These are phyloP conservation scores for Haematococcus sp. DNA, from an alignment of 139 green algal genomes.

Conservation along the genomic window DNA sequence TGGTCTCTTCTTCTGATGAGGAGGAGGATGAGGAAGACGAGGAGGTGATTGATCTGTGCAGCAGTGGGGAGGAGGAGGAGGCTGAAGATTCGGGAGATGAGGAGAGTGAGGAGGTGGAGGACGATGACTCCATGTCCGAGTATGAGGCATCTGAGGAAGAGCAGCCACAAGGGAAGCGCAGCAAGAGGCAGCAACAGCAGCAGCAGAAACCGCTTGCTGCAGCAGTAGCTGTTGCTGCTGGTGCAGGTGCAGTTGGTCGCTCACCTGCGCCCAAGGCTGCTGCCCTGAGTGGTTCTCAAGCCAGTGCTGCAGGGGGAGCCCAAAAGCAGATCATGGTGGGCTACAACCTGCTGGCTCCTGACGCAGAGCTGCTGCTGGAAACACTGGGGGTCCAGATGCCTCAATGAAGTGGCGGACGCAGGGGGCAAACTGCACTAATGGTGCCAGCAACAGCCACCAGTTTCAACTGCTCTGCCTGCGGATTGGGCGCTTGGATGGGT, in stretches of 20 bases:
- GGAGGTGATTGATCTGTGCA: not conserved
- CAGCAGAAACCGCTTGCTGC: no score
- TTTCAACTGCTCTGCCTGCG: no score
- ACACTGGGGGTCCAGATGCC: not conserved
- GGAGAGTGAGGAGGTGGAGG: not conserved
- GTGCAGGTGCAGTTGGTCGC: not conserved
- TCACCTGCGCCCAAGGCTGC: not conserved
- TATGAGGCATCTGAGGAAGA: not conserved
- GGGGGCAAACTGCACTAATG: no score
- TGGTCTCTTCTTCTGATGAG: not conserved
- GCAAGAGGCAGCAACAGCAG: not conserved
- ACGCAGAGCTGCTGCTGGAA: not conserved
- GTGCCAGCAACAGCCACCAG: no score
- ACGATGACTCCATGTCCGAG: not conserved
- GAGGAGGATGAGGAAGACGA: not conserved
- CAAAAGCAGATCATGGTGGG: not conserved
- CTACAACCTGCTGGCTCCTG: not conserved
- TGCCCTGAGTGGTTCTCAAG: not conserved
- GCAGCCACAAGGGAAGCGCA: not conserved
- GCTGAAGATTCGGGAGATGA: not conserved
- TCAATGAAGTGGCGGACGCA: no score
- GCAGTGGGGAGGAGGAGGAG: not conserved
- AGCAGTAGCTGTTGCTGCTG: no score
- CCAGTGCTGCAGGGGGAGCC: not conserved
- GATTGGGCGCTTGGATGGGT: no score